Evolutionary conservation across 2,329 filamentous ascomycete genomes (phyloP).

Genomic region (Colletotrichum cuscutae): DNA sequence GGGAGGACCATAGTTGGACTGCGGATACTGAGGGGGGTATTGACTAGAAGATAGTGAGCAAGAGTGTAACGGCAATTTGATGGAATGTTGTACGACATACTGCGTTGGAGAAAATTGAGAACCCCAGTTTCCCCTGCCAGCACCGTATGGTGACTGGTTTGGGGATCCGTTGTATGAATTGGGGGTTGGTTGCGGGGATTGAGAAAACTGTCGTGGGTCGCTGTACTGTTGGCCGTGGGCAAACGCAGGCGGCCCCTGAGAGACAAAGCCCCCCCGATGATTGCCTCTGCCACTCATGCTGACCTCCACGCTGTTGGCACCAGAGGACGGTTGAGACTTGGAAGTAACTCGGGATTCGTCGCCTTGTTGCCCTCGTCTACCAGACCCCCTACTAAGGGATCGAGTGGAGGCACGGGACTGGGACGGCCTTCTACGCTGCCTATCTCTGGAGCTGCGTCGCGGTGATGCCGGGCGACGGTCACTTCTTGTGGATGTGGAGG

Average conservation of each 20-base stretch:
- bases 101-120: conserved; percentile 52
- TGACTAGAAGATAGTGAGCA: conserved; percentile 56
- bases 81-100: conserved; percentile 36
- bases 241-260: conserved; percentile 47
- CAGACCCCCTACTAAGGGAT: conserved; percentile 34
- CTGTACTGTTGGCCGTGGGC: conserved; percentile 47
- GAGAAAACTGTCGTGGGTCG: conserved; percentile 57
- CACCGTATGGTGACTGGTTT: conserved; percentile 69
- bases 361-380: conserved; percentile 16
- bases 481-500: conserved; percentile 14
- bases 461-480: conserved; percentile 24
- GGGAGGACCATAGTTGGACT: conserved; percentile 63
- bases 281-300: conserved; percentile 47
- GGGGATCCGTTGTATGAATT: conserved; percentile 66
- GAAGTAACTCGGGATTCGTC: conserved; percentile 20
- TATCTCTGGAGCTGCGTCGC: conserved; percentile 23
- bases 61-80: background rate
- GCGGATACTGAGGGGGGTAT: conserved; percentile 70
- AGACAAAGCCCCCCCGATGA: conserved; percentile 43
- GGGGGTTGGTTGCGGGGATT: conserved; percentile 68
- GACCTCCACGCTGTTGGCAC: conserved; percentile 47
- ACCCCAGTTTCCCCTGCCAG: conserved; percentile 62
- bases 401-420: conserved; percentile 27
- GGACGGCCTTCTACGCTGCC: conserved; percentile 9
- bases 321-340: conserved; percentile 41